A percentile compares a stretch with the other conserved stretches of the same genome.
These are phyloP conservation scores for Hirsutella thompsonii DNA, from an alignment of 2,329 filamentous ascomycete species.

Conservation along the genomic window DNA sequence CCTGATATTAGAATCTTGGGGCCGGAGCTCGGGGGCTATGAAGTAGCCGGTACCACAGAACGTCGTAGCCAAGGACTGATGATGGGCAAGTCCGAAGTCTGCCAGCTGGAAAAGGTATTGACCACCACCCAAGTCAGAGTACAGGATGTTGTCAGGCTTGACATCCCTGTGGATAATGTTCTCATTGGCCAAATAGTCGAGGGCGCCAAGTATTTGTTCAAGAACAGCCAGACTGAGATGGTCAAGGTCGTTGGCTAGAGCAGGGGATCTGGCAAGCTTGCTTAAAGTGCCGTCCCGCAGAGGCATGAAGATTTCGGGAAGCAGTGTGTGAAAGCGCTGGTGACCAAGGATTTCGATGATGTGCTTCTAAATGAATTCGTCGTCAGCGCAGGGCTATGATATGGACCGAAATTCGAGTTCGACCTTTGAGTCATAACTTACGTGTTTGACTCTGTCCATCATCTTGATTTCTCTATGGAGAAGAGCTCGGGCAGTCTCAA, in stretches of 20 bases:
- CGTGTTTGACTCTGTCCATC: background rate
- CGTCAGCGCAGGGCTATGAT: no score
- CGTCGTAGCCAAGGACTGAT: background rate
- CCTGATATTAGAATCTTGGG: background rate
- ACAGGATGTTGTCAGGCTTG: constrained; percentile 2
- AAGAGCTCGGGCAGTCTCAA: background rate
- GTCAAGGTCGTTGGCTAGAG: background rate
- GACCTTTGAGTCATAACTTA: background rate
- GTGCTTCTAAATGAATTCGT: background rate
- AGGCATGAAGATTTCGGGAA: constrained; percentile 1
- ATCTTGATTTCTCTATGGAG: constrained; percentile 1
- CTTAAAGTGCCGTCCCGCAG: background rate
- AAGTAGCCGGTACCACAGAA: background rate
- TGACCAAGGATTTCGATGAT: background rate
- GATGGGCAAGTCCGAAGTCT: constrained; percentile 1
- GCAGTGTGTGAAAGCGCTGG: background rate
- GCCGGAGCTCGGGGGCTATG: background rate
- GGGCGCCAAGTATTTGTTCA: background rate
- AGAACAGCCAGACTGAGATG: background rate
- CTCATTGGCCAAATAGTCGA: background rate
- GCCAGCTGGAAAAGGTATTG: background rate
- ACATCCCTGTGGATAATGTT: constrained; percentile 1
- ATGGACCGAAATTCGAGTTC: no score
- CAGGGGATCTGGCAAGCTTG: background rate
- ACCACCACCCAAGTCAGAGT: background rate